phyloP scores from a whole-genome alignment of 202 grass and related monocot species.

The Alloteropsis angusta region DNA sequence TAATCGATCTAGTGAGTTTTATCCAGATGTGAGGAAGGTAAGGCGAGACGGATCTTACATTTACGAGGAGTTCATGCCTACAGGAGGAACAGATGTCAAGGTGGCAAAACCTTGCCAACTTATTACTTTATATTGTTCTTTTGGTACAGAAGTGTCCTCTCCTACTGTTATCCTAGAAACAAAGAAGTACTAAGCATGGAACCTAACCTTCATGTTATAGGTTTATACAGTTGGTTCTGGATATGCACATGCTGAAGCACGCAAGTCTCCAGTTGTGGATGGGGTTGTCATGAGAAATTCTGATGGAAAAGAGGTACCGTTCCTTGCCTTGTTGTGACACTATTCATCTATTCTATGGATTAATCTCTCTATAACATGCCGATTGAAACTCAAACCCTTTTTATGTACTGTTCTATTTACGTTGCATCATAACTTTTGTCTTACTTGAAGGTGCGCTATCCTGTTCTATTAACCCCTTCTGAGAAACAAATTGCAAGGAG shows the following conservation, averaged over 20 bases:
- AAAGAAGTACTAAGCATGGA: neutral
- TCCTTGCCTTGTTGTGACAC: neutral
- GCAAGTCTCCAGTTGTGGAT: slow-evolving; percentile 95
- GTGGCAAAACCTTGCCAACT: slow-evolving; percentile 19
- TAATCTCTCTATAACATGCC: neutral
- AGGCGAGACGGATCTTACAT: slow-evolving; percentile 92
- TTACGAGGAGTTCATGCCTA: slow-evolving; percentile 99
- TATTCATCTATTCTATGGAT: slow-evolving; percentile 9
- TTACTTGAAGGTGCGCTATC: slow-evolving; percentile 84
- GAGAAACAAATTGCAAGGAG: slow-evolving; percentile 96
- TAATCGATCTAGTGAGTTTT: slow-evolving; percentile 91
- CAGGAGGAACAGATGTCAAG: slow-evolving; percentile 98
- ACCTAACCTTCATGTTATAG: slow-evolving; percentile 32
- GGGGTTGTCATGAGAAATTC: slow-evolving; percentile 97
- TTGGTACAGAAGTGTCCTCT: neutral
- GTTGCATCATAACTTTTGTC: slow-evolving; percentile 27
- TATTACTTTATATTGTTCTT: neutral
- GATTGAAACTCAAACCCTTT: slow-evolving; percentile 2
- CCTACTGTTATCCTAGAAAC: neutral
- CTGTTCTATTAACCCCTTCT: slow-evolving; percentile 73
- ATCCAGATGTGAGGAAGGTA: slow-evolving; percentile 85
- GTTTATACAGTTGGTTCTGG: slow-evolving; percentile 87
- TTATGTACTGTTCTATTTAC: slow-evolving; percentile 1
- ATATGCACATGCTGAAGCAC: slow-evolving; percentile 96
- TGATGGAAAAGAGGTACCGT: slow-evolving; percentile 85